A percentile compares a stretch with the other conserved stretches of the same genome.
These are phyloP conservation scores for Jamesozyma gamospora DNA, from an alignment of 805 yeast genomes.

Conservation along the genomic window DNA sequence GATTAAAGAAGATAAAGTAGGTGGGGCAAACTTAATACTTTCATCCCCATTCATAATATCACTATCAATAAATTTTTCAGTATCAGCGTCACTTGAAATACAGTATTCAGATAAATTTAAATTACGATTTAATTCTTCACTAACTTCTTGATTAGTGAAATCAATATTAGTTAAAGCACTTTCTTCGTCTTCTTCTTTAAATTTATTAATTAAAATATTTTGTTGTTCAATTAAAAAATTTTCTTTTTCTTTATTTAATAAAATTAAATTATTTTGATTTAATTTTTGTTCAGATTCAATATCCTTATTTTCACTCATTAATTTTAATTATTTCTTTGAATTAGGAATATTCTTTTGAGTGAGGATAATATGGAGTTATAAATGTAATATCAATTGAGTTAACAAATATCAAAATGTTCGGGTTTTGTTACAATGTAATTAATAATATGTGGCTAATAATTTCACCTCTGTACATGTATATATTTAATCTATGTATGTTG, in stretches of 20 bases:
- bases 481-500: too few relatives aligned
- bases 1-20: constrained; percentile 8
- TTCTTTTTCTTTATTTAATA: neutral
- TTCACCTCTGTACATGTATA: too few relatives aligned
- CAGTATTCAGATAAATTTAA: constrained; percentile 33
- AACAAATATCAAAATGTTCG: too few relatives aligned
- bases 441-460: too few relatives aligned
- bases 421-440: too few relatives aligned
- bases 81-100: constrained; percentile 70
- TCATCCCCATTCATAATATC: constrained; percentile 5
- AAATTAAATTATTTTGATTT: neutral
- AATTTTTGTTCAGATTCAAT: neutral
- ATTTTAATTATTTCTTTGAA: too few relatives aligned
- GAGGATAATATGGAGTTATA: neutral
- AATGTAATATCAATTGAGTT: too few relatives aligned
- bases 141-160: constrained; percentile 8
- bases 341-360: too few relatives aligned
- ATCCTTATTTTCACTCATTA: neutral
- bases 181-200: constrained; percentile 13
- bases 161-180: constrained; percentile 22
- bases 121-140: constrained; percentile 39
- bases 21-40: constrained; percentile 13
- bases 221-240: too few relatives aligned
- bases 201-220: neutral
- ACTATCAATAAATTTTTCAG: constrained; percentile 65